A percentile compares a stretch with the other conserved stretches of the same genome.
Conservation (phyloP, 129 eudicot species). For the Centaurea solstitialis region DNA sequence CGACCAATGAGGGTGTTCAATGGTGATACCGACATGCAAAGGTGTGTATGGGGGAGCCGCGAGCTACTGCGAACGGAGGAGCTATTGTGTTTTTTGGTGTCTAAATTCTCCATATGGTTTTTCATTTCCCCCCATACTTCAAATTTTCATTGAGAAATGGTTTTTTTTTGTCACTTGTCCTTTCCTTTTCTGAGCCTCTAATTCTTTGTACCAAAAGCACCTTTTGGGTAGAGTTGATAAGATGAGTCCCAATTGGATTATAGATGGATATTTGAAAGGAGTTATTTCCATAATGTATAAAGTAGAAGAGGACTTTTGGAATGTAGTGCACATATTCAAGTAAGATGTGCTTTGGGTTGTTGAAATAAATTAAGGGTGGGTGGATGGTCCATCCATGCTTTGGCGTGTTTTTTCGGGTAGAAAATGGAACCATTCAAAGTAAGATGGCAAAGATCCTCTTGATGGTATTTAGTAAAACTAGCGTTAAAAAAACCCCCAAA, state of each 20-base stretch:
- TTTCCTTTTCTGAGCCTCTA: too few species aligned
- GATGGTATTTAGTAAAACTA: too few species aligned
- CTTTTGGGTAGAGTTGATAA: neutral
- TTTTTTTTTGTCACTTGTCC: too few species aligned
- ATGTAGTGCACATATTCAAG: neutral
- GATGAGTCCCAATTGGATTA: neutral
- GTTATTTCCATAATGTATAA: neutral
- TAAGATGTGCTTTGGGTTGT: neutral
- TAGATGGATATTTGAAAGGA: neutral
- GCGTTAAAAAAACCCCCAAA: neutral
- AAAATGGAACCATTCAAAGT: neutral
- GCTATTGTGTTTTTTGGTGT: too few species aligned
- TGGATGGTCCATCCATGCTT: neutral
- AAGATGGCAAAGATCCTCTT: neutral
- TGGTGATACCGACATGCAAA: too few species aligned
- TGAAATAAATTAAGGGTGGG: neutral
- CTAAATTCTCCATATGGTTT: too few species aligned
- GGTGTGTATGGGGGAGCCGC: too few species aligned
- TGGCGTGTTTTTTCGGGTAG: neutral
- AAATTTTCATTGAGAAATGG: too few species aligned
- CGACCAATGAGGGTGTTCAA: too few species aligned
- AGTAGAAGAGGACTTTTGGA: neutral
- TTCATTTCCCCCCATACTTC: too few species aligned
- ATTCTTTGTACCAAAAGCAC: too few species aligned
- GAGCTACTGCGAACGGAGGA: too few species aligned